Base-by-base conservation (phyloP, 148 eudicot species). In the Rhododendron mucronatum region DNA sequence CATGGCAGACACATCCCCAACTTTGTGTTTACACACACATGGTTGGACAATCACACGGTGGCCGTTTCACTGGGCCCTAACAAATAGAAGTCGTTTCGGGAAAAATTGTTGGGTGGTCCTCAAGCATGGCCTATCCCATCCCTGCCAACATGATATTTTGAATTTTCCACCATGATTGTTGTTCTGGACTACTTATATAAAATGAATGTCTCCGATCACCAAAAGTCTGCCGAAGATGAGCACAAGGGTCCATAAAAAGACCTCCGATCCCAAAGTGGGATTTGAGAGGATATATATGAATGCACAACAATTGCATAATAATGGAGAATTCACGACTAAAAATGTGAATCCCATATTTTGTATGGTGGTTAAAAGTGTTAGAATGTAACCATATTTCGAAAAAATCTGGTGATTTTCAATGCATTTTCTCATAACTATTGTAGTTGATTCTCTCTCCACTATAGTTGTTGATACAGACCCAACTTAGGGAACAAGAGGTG, bases 1-100 rank as follows among this genome's bases (percentile, higher is more conserved):
- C 55, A 79, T 48, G 59, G 61, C 82, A 79, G 82, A 80, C 61
- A 80, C 39, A 80, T 26, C 61, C 82, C 33, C 63, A n/a, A 45
- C 67, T 39, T 13, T 53, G 67, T 18, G 83, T 33, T 53, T 5
- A 81, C 44, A 81, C 76, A 30, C 76, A 71, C 41, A 71, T 50
- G 82, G 82, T 15, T 47, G 18, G 82, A 78, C 57, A 78, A 78
- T 45, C 55, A 45, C 51, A n/a, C 47, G 28, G 53, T 44, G 47
- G 55, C 45, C n/a, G 28, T 76, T 37, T 21, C 80, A 15, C 23
- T 20, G 80, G 44, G 8, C 37, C 55, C 76, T 18, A 16, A 30
- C 3, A 51, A 41, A 65, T 4, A 41, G 14, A 65, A 63, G 21
- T 21, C 6, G 1, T 6, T 59, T 21, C 23, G 33, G 73, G 15